phyloP scores from a whole-genome alignment of 176 grass and related monocot genomes.

The Otatea glauca region DNA sequence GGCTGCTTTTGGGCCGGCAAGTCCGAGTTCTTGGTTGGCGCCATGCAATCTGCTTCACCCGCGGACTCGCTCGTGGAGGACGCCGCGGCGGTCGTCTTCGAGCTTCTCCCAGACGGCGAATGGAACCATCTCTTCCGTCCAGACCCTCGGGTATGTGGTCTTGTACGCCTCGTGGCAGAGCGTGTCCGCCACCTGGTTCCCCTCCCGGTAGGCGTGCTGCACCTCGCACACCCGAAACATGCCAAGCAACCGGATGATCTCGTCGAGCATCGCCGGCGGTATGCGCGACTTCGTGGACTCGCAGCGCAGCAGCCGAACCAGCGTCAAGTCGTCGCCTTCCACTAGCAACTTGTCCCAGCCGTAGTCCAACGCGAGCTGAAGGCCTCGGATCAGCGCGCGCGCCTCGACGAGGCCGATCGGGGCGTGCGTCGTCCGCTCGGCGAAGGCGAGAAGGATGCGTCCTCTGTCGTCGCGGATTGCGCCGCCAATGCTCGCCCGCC shows the following conservation, averaged over 20 bases:
- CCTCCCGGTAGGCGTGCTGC: no score
- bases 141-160: no score
- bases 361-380: neutral
- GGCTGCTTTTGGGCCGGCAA: no score
- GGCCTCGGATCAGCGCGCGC: neutral
- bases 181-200: no score
- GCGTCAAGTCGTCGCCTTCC: conserved; percentile 1
- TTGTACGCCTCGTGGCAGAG: no score
- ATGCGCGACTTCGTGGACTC: no score
- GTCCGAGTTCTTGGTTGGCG: no score
- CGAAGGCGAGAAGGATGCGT: neutral
- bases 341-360: neutral
- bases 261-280: no score
- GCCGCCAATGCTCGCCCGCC: no score
- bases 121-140: neutral
- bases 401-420: neutral
- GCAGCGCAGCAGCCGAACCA: neutral
- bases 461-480: neutral
- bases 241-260: no score
- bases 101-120: neutral
- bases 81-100: neutral
- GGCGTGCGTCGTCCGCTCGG: neutral
- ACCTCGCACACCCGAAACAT: no score
- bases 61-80: neutral
- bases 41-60: neutral